Evolutionary conservation across 352 stramenopile genomes (phyloP), one percentile per base, ranked within the genome.

Genomic region (Phytophthora lateralis): DNA sequence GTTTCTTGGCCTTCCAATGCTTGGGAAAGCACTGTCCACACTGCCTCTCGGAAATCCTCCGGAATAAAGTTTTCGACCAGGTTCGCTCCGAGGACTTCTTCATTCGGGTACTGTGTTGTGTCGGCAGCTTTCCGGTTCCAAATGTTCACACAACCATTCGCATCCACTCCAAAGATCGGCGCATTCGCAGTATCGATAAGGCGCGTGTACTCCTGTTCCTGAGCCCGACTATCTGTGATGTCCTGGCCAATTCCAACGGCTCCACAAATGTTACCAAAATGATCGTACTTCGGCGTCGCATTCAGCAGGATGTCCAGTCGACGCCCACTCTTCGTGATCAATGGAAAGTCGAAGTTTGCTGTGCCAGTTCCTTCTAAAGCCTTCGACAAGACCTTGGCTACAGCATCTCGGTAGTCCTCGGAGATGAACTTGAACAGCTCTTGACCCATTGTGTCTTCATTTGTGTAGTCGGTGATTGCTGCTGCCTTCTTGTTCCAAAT

Each of bases 401-500:
- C 85, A 2, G 78, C 76, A 44, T 76, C 63, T 3, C 69, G 70
- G 49, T 87, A 91, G 18, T 88, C 81, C 20, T 73, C 68, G 3
- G 78, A 74, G 17, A 92, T 88, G 45, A 89, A 91, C 37, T 86
- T 78, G 24, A 86, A 70, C 20, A 90, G 38, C 7, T 82, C 55
- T 37, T 82, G 54, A 17, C 78, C 89, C 45, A 96, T 87, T 2
- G 86, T 85, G 66, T 97, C 89, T 58, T 94, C 69, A 34, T 88
- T 88, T 26, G 73, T 76, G 68, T 93, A 97, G 26, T 93, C 86
- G 17, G 87, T 96, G 29, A 88, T 83, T 9, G 76, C 87, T 3
- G 80, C 76, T 8, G 82, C 89, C 55, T 93, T 95, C 39, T 96
- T 86, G 53, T 97, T 97, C 91, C 91, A 97, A 29, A 89, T 90